Percentiles rank a stretch among this genome's conserved stretches.
phyloP scores from a whole-genome alignment of 192 early-diverging fungal genomes.

The Backusella parvicylindrica region DNA sequence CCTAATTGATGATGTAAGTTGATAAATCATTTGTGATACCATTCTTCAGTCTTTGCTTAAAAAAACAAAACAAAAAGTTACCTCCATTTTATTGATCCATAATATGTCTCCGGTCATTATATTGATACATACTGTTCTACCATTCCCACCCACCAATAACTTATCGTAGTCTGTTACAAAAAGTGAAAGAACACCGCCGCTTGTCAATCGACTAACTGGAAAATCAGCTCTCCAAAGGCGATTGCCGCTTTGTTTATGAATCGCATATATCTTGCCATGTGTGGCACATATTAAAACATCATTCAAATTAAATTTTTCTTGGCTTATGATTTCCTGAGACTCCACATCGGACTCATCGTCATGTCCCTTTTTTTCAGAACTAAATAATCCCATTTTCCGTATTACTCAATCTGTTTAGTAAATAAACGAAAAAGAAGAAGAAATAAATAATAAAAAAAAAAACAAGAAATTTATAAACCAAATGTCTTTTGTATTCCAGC shows the following conservation, averaged over 20 bases:
- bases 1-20: not conserved
- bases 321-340: not conserved
- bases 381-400: not conserved
- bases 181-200: slow-evolving; percentile 7
- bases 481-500: not conserved
- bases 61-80: not conserved
- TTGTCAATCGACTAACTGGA: not conserved
- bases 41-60: too few relatives aligned
- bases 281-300: slow-evolving; percentile 21
- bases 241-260: slow-evolving; percentile 18
- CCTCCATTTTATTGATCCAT: slow-evolving; percentile 27
- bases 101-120: slow-evolving; percentile 12
- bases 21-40: too few relatives aligned
- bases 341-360: not conserved
- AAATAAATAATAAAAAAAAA: not conserved
- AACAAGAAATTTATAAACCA: not conserved
- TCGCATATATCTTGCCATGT: slow-evolving; percentile 20
- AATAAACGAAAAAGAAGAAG: not conserved
- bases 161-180: slow-evolving; percentile 22
- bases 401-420: not conserved
- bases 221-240: slow-evolving; percentile 11
- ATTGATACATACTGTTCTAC: slow-evolving; percentile 10
- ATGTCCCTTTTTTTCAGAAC: not conserved
- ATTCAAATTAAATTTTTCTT: not conserved
- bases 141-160: slow-evolving; percentile 7